These are phyloP conservation scores for Trypanosoma congolense DNA, from an alignment of 208 protist species.

Conservation along the genomic window DNA sequence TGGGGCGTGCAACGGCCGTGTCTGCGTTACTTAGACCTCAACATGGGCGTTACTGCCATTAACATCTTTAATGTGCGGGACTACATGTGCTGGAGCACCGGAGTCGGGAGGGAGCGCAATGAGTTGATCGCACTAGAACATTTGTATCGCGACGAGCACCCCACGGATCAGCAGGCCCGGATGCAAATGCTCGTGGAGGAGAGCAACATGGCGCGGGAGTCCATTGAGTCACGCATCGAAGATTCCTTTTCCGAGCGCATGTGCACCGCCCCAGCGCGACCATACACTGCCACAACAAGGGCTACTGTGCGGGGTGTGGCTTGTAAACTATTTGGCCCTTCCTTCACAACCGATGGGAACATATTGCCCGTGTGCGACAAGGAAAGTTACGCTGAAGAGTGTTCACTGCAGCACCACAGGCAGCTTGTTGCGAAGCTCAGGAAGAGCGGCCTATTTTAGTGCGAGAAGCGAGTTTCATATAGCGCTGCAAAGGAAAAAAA, in stretches of 20 bases:
- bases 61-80: slow-evolving; percentile 25
- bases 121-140: slow-evolving; percentile 3
- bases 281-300: slow-evolving; percentile 13
- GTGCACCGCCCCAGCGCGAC: not conserved
- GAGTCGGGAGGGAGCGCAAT: not conserved
- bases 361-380: slow-evolving; percentile 5
- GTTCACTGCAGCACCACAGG: slow-evolving; percentile 18
- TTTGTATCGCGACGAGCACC: slow-evolving; percentile 4
- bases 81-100: slow-evolving; percentile 30
- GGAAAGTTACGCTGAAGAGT: not conserved
- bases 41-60: slow-evolving; percentile 22
- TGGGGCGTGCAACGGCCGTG: slow-evolving; percentile 32
- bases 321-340: slow-evolving; percentile 17
- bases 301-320: slow-evolving; percentile 21
- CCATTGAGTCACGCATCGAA: not conserved
- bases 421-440: slow-evolving; percentile 11
- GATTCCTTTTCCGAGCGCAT: not conserved
- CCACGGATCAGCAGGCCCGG: not conserved
- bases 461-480: not conserved
- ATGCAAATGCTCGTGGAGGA: not conserved
- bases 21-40: slow-evolving; percentile 34
- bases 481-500: not conserved
- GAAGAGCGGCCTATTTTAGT: slow-evolving; percentile 1
- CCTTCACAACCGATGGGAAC: slow-evolving; percentile 18
- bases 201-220: not conserved